These are phyloP conservation scores for Pigoraptor vietnamica DNA, from an alignment of 78 protist species.

Conservation along the genomic window DNA sequence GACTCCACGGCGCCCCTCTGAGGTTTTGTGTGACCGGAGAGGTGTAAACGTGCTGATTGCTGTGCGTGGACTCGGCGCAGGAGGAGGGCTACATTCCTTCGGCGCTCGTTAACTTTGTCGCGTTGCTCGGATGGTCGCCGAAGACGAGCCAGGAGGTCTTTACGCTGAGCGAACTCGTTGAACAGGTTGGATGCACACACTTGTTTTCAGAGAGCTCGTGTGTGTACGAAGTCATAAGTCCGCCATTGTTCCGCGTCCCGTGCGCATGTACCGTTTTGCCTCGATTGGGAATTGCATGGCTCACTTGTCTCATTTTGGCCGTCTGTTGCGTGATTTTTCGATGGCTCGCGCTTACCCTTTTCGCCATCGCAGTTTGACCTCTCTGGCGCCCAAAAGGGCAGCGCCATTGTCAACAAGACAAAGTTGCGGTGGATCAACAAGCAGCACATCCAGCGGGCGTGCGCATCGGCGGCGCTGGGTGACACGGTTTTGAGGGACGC, in stretches of 20 bases:
- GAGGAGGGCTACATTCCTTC: constrained; percentile 49
- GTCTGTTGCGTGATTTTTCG: no score
- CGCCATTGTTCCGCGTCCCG: no score
- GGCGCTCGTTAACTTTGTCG: constrained; percentile 66
- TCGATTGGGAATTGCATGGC: no score
- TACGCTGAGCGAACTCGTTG: background rate
- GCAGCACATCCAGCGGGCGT: background rate
- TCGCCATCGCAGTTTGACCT: background rate
- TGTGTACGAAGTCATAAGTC: no score
- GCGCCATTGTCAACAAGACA: background rate
- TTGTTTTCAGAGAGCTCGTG: no score
- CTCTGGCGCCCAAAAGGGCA: background rate
- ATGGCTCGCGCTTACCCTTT: background rate
- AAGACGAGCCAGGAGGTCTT: background rate
- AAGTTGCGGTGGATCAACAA: background rate
- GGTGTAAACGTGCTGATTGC: no score
- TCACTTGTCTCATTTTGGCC: background rate
- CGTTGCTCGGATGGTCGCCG: constrained; percentile 46
- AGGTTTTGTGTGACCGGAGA: no score
- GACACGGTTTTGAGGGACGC: background rate
- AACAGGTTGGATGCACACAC: background rate
- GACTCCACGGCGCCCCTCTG: no score
- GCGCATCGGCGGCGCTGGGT: no score
- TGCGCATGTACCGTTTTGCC: no score
- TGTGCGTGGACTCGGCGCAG: no score